phyloP scores from a whole-genome alignment of 768 basidiomycete genomes.

The Auricularia sp. region DNA sequence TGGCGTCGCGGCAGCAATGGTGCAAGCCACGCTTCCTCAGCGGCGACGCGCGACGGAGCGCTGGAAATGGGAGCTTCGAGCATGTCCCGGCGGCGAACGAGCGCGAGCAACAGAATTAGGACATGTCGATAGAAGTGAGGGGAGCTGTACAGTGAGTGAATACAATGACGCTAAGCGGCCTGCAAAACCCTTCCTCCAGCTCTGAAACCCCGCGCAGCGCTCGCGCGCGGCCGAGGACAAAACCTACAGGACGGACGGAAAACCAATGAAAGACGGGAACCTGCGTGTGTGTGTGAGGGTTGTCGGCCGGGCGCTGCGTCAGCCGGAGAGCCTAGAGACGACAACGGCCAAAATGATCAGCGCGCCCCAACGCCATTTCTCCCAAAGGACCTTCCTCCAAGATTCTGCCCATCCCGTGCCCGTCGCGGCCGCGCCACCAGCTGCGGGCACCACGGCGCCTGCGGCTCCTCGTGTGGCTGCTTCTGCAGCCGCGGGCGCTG shows the following conservation, averaged over 20 bases:
- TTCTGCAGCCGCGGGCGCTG: slow-evolving; percentile 7
- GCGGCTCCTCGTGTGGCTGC: slow-evolving; percentile 18
- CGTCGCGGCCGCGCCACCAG: slow-evolving; percentile 10
- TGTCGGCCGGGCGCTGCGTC: neutral
- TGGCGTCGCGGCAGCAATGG: too few relatives aligned
- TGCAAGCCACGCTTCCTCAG: neutral
- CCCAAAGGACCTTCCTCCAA: slow-evolving; percentile 61
- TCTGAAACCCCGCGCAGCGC: too few relatives aligned
- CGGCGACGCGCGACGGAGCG: neutral
- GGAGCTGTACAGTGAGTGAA: neutral
- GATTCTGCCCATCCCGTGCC: slow-evolving; percentile 44
- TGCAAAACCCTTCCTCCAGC: neutral
- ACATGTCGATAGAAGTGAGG: neutral
- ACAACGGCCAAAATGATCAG: slow-evolving; percentile 68
- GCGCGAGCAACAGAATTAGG: neutral
- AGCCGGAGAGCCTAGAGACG: slow-evolving; percentile 55
- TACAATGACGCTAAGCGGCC: neutral
- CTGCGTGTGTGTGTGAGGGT: too few relatives aligned
- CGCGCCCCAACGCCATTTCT: slow-evolving; percentile 79
- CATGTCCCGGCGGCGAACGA: too few relatives aligned
- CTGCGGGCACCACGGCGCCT: slow-evolving; percentile 6
- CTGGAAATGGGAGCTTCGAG: neutral
- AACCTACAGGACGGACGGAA: neutral
- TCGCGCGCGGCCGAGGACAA: neutral
- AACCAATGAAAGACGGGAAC: neutral